Conservation (phyloP, 306 rosid species). For the Begonia fuchsioides region DNA sequence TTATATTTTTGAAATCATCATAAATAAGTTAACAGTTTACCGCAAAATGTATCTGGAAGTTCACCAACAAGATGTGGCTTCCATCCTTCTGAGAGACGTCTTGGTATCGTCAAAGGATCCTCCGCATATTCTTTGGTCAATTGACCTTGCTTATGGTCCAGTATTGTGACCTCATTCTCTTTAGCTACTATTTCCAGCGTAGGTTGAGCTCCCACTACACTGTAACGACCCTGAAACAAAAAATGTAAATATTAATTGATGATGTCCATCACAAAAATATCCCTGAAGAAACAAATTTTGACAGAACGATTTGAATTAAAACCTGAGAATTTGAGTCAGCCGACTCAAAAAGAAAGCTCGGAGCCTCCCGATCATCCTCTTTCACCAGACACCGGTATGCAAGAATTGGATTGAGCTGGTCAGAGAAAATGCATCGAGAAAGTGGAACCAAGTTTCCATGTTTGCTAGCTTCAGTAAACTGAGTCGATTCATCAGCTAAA, state of each 20-base stretch:
- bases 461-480: conserved; percentile 44
- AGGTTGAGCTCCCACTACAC: conserved; percentile 74
- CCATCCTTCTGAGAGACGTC: conserved; percentile 47
- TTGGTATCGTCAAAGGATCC: conserved; percentile 54
- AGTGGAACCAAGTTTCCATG: conserved; percentile 53
- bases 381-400: conserved; percentile 59
- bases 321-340: conserved; percentile 38
- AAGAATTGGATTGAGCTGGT: conserved; percentile 71
- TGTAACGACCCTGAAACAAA: conserved; percentile 55
- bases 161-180: conserved; percentile 45
- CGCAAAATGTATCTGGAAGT: conserved; percentile 80
- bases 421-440: conserved; percentile 48
- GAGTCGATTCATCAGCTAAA: conserved; percentile 22
- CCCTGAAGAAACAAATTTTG: neutral
- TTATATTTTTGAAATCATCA: too few relatives aligned
- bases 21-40: conserved; percentile 14
- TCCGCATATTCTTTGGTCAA: conserved; percentile 41
- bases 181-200: conserved; percentile 64
- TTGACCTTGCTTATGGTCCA: conserved; percentile 46
- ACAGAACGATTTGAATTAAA: neutral
- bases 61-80: conserved; percentile 35
- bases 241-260: conserved; percentile 9
- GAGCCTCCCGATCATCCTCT: conserved; percentile 62
- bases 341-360: conserved; percentile 77
- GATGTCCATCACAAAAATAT: too few relatives aligned